A percentile compares a stretch with the other conserved stretches of the same genome.
phyloP scores from a whole-genome alignment of 805 yeast species.

The Myxozyma geophila region DNA sequence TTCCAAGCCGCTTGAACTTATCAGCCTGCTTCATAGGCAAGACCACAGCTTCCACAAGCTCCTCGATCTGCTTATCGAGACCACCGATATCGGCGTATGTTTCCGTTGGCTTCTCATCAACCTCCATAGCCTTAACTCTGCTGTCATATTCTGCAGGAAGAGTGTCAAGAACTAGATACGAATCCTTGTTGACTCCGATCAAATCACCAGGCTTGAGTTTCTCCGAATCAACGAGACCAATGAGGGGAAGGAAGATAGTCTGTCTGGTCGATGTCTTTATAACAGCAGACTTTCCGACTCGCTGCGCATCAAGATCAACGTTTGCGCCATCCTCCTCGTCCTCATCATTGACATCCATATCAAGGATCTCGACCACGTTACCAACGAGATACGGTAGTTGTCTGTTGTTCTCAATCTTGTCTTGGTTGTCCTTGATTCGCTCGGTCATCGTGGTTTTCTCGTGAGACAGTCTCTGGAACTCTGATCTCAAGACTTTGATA shows the following conservation, averaged over 20 bases:
- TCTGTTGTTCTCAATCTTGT: constrained; percentile 91
- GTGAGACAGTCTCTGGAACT: constrained; percentile 84
- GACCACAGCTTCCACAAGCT: constrained; percentile 96
- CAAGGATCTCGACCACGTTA: constrained; percentile 91
- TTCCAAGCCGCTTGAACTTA: constrained; percentile 90
- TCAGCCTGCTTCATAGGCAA: constrained; percentile 98
- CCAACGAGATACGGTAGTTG: constrained; percentile 96
- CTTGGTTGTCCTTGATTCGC: constrained; percentile 92
- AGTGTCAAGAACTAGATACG: constrained; percentile 89
- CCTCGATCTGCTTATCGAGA: constrained; percentile 96
- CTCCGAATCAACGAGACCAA: constrained; percentile 91
- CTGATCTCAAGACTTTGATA: constrained; percentile 91
- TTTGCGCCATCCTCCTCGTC: constrained; percentile 88
- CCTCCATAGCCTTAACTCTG: constrained; percentile 98
- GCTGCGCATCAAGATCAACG: constrained; percentile 86
- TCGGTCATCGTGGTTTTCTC: constrained; percentile 92
- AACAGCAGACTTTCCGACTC: constrained; percentile 96
- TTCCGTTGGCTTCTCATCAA: constrained; percentile 97
- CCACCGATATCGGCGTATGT: constrained; percentile 98
- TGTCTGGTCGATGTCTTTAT: constrained; percentile 97
- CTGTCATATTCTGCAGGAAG: constrained; percentile 97
- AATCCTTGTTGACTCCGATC: constrained; percentile 97
- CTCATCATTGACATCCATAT: constrained; percentile 81
- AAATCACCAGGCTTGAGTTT: constrained; percentile 95
- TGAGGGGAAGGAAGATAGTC: constrained; percentile 92